Evolutionary conservation across 352 stramenopile species (phyloP).

Genomic region (Elongisporangium senticosum): DNA sequence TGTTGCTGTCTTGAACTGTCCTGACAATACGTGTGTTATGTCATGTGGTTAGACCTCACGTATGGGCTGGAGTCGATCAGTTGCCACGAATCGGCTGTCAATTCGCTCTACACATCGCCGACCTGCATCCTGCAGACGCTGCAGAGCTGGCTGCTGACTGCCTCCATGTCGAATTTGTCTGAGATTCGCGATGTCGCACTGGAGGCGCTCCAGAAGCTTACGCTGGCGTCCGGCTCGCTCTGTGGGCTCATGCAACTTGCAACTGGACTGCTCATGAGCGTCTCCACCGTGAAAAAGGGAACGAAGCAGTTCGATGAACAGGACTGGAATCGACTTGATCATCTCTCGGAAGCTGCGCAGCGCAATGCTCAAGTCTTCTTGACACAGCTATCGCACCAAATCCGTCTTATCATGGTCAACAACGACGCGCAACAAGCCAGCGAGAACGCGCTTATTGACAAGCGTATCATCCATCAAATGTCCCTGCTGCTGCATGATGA

Average conservation of each 20-base stretch:
- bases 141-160: slow-evolving; percentile 61
- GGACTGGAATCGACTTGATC: slow-evolving; percentile 55
- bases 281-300: slow-evolving; percentile 7
- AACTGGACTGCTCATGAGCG: slow-evolving; percentile 58
- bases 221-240: slow-evolving; percentile 72
- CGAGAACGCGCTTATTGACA: slow-evolving; percentile 40
- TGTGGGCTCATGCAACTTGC: slow-evolving; percentile 71
- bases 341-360: slow-evolving; percentile 37
- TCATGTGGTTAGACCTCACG: slow-evolving; percentile 17
- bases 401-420: slow-evolving; percentile 50
- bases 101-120: slow-evolving; percentile 40
- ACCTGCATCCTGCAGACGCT: slow-evolving; percentile 52
- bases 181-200: slow-evolving; percentile 60
- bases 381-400: slow-evolving; percentile 28
- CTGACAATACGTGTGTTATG: background rate
- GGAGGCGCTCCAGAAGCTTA: slow-evolving; percentile 49
- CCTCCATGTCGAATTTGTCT: slow-evolving; percentile 35
- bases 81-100: slow-evolving; percentile 45
- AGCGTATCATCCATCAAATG: slow-evolving; percentile 51
- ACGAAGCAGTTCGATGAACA: slow-evolving; percentile 23
- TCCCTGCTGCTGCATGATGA: slow-evolving; percentile 26
- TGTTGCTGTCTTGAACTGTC: no score
- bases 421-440: slow-evolving; percentile 17
- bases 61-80: slow-evolving; percentile 48
- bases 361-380: slow-evolving; percentile 39